phyloP scores from a whole-genome alignment of 306 rosid species.

The Prunus armeniaca region DNA sequence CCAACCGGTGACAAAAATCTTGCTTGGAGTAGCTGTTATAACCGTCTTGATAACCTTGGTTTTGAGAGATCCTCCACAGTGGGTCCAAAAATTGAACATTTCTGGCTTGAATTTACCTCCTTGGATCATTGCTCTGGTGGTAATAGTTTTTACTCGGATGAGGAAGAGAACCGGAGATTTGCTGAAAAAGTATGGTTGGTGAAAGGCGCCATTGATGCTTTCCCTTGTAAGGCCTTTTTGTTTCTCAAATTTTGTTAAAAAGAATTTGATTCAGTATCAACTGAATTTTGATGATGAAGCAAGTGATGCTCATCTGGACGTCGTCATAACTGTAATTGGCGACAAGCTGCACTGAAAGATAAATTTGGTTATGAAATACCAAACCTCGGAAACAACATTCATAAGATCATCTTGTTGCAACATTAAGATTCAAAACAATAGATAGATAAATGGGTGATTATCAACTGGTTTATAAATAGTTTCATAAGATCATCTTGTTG shows the following conservation, averaged over 20 bases:
- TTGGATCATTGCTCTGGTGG: slow-evolving; percentile 84
- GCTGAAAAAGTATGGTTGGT: slow-evolving; percentile 59
- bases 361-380: no score
- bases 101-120: slow-evolving; percentile 70
- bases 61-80: slow-evolving; percentile 54
- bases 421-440: no score
- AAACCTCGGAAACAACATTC: no score
- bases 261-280: not conserved
- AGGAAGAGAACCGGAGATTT: slow-evolving; percentile 78
- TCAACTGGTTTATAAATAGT: no score
- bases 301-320: no score
- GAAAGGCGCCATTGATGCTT: slow-evolving; percentile 5
- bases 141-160: slow-evolving; percentile 78
- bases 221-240: not conserved
- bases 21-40: slow-evolving; percentile 62
- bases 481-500: no score
- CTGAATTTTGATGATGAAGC: not conserved
- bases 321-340: no score
- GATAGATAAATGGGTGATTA: no score
- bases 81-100: slow-evolving; percentile 60
- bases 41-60: slow-evolving; percentile 58
- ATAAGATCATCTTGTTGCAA: no score
- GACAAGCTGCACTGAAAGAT: no score
- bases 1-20: slow-evolving; percentile 71
- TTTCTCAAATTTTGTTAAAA: slow-evolving; percentile 10